Base-by-base conservation (phyloP, 192 early-diverging fungal genomes). In the Backusella mclennaniae region DNA sequence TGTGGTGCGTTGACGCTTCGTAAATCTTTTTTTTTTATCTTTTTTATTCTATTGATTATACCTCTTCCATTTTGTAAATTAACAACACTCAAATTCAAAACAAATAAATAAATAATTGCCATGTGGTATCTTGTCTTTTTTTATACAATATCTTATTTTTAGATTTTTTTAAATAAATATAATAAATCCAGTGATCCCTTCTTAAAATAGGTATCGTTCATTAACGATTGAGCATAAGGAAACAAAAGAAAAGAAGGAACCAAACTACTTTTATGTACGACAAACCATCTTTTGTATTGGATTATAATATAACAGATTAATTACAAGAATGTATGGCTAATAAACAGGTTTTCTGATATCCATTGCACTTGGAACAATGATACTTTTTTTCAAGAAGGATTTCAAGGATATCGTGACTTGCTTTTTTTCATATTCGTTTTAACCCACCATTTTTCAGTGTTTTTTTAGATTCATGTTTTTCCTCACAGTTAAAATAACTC, bases 1-100 rank as follows among this genome's bases (percentile, higher is more conserved):
- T 91, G 9, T 91, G 89, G 90, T 85, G 84, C 63, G 44, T 75
- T 29, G 68, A 73, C 35, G 56, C 56, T 26, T 63, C 56, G 9
- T 63, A 29, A 11, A 33, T 33, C 8, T 12, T 26, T 12, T 11
- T 14, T 29, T 29, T 63, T 14, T 63, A 2, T 4, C 12, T 12
- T 11, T 12, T 29, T 29, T 63, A 26, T 63, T 63, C 12, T 63
- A 63, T 63, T 29, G 21, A 29, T 63, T 63, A 63, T 63, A 63
- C 56, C 56, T 63, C n/a, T 21, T 21, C 21, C 21, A 63, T 63
- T 63, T 63, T 63, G 56, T 63, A 63, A 7, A 26, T 12, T 63
- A 63, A 63, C 23, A 63, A 23, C 56, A 63, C 56, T 29, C 56
- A 29, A 23, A 63, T 23, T 29, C 56, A 29, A 23, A 63, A 63